Percentiles rank a stretch among this genome's conserved stretches.
These are phyloP conservation scores for Tilletiaria anomala DNA, from an alignment of 1,284 basidiomycete genomes.

Conservation along the genomic window DNA sequence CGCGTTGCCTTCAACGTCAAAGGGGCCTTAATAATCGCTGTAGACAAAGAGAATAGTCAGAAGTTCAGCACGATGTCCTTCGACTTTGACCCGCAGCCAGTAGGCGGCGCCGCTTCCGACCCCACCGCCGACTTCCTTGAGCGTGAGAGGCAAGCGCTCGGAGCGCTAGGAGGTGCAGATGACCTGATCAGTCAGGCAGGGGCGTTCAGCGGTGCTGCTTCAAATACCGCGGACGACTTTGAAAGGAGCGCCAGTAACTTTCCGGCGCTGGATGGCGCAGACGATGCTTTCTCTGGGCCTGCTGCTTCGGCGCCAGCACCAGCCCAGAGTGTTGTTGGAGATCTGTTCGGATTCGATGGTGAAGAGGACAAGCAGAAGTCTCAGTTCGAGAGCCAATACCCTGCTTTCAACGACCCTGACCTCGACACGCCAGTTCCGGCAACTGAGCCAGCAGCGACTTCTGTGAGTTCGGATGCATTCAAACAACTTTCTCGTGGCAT, in stretches of 20 bases:
- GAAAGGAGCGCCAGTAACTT: slow-evolving; percentile 49
- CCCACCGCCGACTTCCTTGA: slow-evolving; percentile 38
- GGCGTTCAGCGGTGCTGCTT: slow-evolving; percentile 6
- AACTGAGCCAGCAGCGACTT: neutral
- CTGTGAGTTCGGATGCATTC: too few relatives aligned
- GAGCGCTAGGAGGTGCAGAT: slow-evolving; percentile 24
- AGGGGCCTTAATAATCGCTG: too few relatives aligned
- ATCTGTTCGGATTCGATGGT: too few relatives aligned
- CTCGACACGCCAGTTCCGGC: neutral
- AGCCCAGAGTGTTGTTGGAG: too few relatives aligned
- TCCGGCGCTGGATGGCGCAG: slow-evolving; percentile 42
- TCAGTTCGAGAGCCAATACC: too few relatives aligned
- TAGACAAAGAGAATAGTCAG: too few relatives aligned
- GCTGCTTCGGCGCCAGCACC: neutral
- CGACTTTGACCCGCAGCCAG: slow-evolving; percentile 8
- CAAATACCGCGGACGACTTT: slow-evolving; percentile 18
- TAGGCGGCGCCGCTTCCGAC: slow-evolving; percentile 9
- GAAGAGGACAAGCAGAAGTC: too few relatives aligned
- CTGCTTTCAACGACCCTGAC: slow-evolving; percentile 1
- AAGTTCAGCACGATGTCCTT: slow-evolving; percentile 14
- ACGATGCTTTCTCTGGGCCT: slow-evolving; percentile 49
- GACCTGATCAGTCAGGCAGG: slow-evolving; percentile 29
- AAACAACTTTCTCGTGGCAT: too few relatives aligned
- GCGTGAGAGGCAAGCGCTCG: slow-evolving; percentile 31
- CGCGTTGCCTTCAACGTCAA: too few relatives aligned